Conservation (phyloP, 148 eudicot genomes). For the Cornus controversa region DNA sequence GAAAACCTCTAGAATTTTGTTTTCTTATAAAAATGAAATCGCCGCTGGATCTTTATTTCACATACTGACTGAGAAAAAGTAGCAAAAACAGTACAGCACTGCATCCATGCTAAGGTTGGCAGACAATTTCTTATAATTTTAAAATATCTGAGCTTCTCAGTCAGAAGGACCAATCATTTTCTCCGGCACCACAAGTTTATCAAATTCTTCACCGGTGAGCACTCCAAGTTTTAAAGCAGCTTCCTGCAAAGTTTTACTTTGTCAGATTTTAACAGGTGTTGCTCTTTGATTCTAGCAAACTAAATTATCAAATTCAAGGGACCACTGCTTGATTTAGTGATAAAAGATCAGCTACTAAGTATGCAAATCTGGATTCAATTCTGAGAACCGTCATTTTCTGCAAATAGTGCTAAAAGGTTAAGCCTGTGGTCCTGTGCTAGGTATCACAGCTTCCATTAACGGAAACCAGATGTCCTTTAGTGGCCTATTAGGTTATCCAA, state of each 20-base stretch:
- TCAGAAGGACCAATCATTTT: constrained; percentile 96
- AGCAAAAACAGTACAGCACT: not conserved
- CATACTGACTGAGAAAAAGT: not conserved
- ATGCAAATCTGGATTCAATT: too few relatives aligned
- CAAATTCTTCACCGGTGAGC: constrained; percentile 83
- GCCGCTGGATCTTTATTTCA: not conserved
- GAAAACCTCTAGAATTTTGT: not conserved
- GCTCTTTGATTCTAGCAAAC: not conserved
- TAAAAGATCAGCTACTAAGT: too few relatives aligned
- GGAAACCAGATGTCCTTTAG: too few relatives aligned
- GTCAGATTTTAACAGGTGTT: not conserved
- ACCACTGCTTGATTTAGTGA: not conserved
- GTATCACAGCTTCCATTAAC: too few relatives aligned
- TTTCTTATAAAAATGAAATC: not conserved
- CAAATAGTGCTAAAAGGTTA: too few relatives aligned
- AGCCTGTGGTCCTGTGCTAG: too few relatives aligned
- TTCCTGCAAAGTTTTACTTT: constrained; percentile 52
- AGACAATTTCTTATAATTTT: not conserved
- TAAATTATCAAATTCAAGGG: not conserved
- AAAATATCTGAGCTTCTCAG: constrained; percentile 11
- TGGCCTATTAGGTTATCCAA: too few relatives aligned
- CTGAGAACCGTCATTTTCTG: too few relatives aligned
- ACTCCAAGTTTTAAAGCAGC: constrained; percentile 84
- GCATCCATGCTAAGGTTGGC: not conserved
- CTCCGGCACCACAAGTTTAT: constrained; percentile 73